phyloP scores from a whole-genome alignment of 257 asterid genomes.

The Coffea canephora region DNA sequence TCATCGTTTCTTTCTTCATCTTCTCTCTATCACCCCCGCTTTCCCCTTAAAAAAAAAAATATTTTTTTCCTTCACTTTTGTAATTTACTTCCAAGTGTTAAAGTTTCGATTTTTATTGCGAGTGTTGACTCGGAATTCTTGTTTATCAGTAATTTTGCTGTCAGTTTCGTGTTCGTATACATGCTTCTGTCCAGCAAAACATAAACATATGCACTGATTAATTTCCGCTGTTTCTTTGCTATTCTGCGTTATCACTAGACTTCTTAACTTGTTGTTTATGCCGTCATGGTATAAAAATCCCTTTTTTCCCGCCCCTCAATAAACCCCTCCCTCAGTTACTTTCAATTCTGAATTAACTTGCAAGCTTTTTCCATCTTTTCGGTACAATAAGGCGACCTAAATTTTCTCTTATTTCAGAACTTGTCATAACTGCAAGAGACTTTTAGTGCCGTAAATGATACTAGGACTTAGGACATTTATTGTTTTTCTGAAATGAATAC shows the following conservation, averaged over 20 bases:
- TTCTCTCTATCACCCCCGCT: not conserved
- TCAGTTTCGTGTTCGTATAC: too few relatives aligned
- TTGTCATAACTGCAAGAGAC: not conserved
- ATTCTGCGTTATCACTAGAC: not conserved
- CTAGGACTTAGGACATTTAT: not conserved
- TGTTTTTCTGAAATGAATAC: not conserved
- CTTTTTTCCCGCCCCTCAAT: not conserved
- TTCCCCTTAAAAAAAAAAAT: too few relatives aligned
- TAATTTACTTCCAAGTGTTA: not conserved
- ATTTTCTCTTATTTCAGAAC: not conserved
- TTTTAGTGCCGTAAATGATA: not conserved
- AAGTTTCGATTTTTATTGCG: not conserved
- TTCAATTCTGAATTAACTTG: not conserved
- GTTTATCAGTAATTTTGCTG: not conserved
- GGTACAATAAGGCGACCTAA: too few relatives aligned
- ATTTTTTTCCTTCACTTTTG: not conserved
- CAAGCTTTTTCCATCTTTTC: not conserved
- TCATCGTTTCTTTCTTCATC: not conserved
- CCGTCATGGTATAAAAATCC: not conserved
- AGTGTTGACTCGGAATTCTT: conserved; percentile 11
- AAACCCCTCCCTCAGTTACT: not conserved
- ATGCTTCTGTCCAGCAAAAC: not conserved
- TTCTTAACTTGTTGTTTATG: not conserved
- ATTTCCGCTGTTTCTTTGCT: not conserved
- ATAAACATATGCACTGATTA: not conserved